Evolutionary conservation across 2,329 filamentous ascomycete species (phyloP).

Genomic region (Beauveria rudraprayagi): DNA sequence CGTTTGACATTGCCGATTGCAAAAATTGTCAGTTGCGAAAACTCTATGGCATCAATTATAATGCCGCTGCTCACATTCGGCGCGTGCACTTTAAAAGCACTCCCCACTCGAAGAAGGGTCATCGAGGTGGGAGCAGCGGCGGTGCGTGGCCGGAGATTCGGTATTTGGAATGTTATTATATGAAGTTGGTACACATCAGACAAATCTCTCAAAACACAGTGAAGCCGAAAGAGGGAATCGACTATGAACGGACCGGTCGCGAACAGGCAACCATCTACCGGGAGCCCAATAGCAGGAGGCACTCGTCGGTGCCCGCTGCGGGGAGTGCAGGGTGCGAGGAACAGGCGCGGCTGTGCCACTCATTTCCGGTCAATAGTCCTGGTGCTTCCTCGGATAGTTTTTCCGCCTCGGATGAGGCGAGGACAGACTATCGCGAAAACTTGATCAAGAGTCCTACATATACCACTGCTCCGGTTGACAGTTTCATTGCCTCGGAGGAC

Average conservation of each 20-base stretch:
- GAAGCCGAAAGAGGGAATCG: conserved; percentile 11
- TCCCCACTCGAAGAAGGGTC: conserved; percentile 35
- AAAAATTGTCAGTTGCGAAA: conserved; percentile 73
- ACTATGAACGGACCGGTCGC: neutral
- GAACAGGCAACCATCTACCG: conserved; percentile 8
- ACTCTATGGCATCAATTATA: conserved; percentile 86
- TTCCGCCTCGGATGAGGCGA: too few relatives aligned
- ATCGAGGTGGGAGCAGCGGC: neutral
- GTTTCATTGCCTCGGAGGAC: too few relatives aligned
- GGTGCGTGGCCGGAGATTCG: too few relatives aligned
- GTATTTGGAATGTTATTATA: conserved; percentile 44
- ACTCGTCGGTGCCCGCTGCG: neutral
- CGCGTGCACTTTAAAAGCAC: conserved; percentile 74
- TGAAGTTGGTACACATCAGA: conserved; percentile 43
- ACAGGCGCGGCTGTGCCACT: neutral
- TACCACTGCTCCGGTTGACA: too few relatives aligned
- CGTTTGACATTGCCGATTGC: conserved; percentile 62
- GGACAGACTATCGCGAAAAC: too few relatives aligned
- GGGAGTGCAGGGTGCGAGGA: neutral
- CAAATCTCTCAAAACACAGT: conserved; percentile 35
- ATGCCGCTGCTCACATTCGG: conserved; percentile 83
- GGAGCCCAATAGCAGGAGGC: neutral
- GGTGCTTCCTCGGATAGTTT: too few relatives aligned
- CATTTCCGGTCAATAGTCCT: neutral
- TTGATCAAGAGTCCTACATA: too few relatives aligned